A percentile compares a stretch with the other conserved stretches of the same genome.
These are phyloP conservation scores for Boletus vermiculosoides DNA, from an alignment of 768 basidiomycete species.

Conservation along the genomic window DNA sequence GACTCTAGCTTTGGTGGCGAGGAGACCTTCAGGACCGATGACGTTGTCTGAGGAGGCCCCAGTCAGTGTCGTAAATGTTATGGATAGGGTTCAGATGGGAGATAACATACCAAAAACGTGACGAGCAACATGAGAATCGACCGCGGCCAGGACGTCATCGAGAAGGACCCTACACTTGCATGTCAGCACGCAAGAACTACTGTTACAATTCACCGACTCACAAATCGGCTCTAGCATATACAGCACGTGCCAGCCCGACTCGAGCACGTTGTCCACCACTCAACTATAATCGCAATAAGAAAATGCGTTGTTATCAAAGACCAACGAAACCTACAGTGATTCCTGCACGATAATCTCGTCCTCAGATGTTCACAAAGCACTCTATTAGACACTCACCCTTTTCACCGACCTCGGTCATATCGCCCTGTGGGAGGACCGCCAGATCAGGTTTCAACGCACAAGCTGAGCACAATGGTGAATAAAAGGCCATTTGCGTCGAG, in stretches of 20 bases:
- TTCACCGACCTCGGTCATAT: conserved; percentile 83
- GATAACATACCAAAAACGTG: conserved; percentile 68
- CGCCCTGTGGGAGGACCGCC: conserved; percentile 74
- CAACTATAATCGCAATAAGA: conserved; percentile 41
- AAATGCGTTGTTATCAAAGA: conserved; percentile 11
- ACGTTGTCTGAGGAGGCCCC: conserved; percentile 62
- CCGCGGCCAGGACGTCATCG: conserved; percentile 87
- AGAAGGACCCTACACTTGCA: conserved; percentile 55
- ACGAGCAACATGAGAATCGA: conserved; percentile 84
- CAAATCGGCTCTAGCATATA: conserved; percentile 90
- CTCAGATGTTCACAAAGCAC: neutral
- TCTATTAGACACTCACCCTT: conserved; percentile 49
- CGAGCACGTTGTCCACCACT: conserved; percentile 86
- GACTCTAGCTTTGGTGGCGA: conserved; percentile 80
- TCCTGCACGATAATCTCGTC: conserved; percentile 28
- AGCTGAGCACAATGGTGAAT: conserved; percentile 39
- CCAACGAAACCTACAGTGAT: conserved; percentile 51
- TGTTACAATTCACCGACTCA: conserved; percentile 33
- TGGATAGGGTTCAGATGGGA: neutral
- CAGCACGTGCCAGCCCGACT: conserved; percentile 80
- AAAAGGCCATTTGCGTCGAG: neutral
- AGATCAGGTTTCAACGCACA: conserved; percentile 86
- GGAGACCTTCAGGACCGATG: conserved; percentile 80
- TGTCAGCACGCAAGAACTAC: neutral
- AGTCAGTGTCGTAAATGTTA: neutral